Percentiles rank a stretch among this genome's conserved stretches.
Conservation (phyloP, 805 yeast genomes). For the Lipomyces yamanashiensis region DNA sequence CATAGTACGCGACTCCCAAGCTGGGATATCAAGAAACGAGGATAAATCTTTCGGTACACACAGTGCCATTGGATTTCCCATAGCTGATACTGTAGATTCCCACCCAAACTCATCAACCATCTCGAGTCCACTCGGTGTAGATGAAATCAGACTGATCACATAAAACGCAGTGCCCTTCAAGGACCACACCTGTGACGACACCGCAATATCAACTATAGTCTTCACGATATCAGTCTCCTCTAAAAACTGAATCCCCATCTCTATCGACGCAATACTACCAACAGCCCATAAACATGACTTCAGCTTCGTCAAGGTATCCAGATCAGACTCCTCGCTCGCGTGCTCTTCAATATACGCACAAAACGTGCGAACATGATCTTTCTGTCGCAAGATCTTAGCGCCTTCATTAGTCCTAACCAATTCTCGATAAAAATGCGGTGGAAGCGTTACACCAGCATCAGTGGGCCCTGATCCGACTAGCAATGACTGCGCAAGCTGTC, state of each 20-base stretch:
- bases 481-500: slow-evolving; percentile 26
- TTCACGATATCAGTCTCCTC: slow-evolving; percentile 57
- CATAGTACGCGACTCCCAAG: slow-evolving; percentile 19
- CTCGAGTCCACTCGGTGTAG: slow-evolving; percentile 79
- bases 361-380: slow-evolving; percentile 48
- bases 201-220: slow-evolving; percentile 58
- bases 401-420: slow-evolving; percentile 84
- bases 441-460: slow-evolving; percentile 41
- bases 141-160: slow-evolving; percentile 73
- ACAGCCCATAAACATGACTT: slow-evolving; percentile 86
- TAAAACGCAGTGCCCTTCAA: slow-evolving; percentile 78
- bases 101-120: slow-evolving; percentile 81
- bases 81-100: slow-evolving; percentile 56
- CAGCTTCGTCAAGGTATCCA: slow-evolving; percentile 52
- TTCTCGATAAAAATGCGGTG: slow-evolving; percentile 78
- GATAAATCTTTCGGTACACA: slow-evolving; percentile 29
- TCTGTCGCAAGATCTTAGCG: slow-evolving; percentile 59
- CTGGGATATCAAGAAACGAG: slow-evolving; percentile 19
- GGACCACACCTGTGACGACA: slow-evolving; percentile 57
- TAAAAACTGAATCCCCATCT: slow-evolving; percentile 64
- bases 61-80: slow-evolving; percentile 47
- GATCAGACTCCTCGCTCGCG: slow-evolving; percentile 41
- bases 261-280: slow-evolving; percentile 79
- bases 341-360: slow-evolving; percentile 40
- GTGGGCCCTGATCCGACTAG: slow-evolving; percentile 1